A percentile compares a stretch with the other conserved stretches of the same genome.
Evolutionary conservation across 805 yeast genomes (phyloP).

Genomic region (Candida sphagnicola): DNA sequence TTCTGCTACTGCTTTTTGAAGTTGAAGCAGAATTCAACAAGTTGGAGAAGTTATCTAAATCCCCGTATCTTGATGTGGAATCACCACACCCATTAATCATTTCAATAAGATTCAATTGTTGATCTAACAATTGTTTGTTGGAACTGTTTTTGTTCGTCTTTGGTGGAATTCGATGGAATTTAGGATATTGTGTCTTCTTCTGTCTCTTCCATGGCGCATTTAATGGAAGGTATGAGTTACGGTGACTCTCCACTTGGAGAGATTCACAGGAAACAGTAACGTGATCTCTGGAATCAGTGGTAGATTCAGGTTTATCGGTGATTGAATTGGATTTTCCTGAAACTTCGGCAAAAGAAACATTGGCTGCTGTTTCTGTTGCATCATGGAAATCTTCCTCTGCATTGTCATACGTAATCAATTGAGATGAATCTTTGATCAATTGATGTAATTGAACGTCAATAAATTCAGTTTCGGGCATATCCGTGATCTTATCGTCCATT

Average conservation of each 20-base stretch:
- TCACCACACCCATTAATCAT: background rate
- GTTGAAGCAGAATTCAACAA: conserved; percentile 1
- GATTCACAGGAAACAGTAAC: no score
- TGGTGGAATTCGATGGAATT: background rate
- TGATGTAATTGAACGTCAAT: background rate
- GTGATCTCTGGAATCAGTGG: no score
- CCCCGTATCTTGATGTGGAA: conserved; percentile 1
- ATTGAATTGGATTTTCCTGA: background rate
- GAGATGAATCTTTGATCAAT: background rate
- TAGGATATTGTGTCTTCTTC: background rate
- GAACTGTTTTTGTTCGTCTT: background rate
- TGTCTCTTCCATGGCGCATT: background rate
- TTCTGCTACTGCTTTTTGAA: conserved; percentile 1
- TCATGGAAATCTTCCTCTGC: background rate
- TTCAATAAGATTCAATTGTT: background rate
- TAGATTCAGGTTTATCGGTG: no score
- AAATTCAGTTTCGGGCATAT: background rate
- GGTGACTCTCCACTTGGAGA: no score
- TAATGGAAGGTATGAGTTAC: no score
- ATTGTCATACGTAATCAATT: background rate
- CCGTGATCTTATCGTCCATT: no score
- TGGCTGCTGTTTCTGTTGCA: background rate
- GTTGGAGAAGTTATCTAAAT: conserved; percentile 1
- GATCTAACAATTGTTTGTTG: background rate
- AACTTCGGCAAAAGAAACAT: background rate